Base-by-base conservation (phyloP, 2,329 filamentous ascomycete species). In the Sarocladiaceae sp. region DNA sequence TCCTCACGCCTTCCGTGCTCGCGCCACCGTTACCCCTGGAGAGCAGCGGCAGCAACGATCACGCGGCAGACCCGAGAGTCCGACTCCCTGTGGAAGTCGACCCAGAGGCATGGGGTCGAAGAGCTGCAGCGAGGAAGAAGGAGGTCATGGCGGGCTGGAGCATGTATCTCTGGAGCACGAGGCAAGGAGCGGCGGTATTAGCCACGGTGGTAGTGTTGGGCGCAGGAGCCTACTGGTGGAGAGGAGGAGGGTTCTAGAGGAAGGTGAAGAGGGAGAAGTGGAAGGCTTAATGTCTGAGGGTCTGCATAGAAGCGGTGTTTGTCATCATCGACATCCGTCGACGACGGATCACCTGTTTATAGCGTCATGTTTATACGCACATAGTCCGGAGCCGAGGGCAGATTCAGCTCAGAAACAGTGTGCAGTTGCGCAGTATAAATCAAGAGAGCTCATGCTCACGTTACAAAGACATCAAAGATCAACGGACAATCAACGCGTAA, bases 131-230 rank as follows among this genome's bases (percentile, higher is more conserved):
- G 16, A 59, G 72, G 42, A 58, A 61, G 49, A 66, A 62, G 49
- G 73, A 76, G 57, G 50, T 69, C 20, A 53, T 72, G 37, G 68
- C 72, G 2, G 76, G 76, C 6, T 77, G 72, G 70, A 68, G 69
- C 41, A 74, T 76, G 61, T 64, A 76, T 34, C 55, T 79, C 32
- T 76, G 73, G 60, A 72, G 73, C 51, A 79, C 76, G 10, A 66
- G 63, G 49, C 64, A 74, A 51, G 74, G 73, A 2, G 71, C 70
- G 3, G 53, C 66, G 45, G 57, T 73, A 10, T 54, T 80, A 27
- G 59, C 60, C 2, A 67, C 70, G 13, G 43, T 71, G 33, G 45
- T 74, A 24, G 51, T 66, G 3, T 47, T 73, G 10, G 62, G 65
- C 7, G 51, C 69, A 6, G 66, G 67, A 4, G 56, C 60, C 5